Percentiles rank a stretch among this genome's conserved stretches.
phyloP scores from a whole-genome alignment of 768 basidiomycete species.

The Hydnomerulius pinastri region DNA sequence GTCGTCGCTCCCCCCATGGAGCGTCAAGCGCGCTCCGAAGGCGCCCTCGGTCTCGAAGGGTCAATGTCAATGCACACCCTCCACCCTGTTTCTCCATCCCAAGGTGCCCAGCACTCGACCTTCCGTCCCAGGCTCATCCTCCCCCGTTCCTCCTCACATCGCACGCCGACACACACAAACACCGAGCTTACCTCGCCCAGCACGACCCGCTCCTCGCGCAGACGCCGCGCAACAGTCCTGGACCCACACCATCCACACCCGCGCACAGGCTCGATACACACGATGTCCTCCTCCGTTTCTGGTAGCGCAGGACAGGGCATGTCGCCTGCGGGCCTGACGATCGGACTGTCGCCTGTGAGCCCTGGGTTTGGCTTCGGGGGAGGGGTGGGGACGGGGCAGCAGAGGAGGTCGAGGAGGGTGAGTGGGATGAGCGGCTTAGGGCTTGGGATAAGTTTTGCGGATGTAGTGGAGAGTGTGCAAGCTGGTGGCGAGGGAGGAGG shows the following conservation, averaged over 20 bases:
- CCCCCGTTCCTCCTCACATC: background rate
- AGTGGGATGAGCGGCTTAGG: constrained; percentile 34
- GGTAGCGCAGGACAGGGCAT: constrained; percentile 1
- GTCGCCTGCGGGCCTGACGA: constrained; percentile 56
- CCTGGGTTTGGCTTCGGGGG: constrained; percentile 68
- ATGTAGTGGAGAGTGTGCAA: constrained; percentile 26
- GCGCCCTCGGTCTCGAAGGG: background rate
- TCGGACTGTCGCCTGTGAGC: constrained; percentile 73
- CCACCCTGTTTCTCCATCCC: background rate
- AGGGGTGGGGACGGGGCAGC: background rate
- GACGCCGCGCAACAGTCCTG: background rate
- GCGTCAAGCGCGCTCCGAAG: constrained; percentile 9
- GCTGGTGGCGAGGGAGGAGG: constrained; percentile 11
- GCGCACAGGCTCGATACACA: background rate
- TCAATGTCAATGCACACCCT: constrained; percentile 9
- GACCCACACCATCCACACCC: background rate
- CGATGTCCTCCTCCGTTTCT: constrained; percentile 1
- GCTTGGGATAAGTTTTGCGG: constrained; percentile 27
- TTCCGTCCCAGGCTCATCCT: background rate
- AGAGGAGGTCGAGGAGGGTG: constrained; percentile 30
- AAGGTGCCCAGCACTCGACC: background rate
- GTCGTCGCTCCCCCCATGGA: constrained; percentile 9
- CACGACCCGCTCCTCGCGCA: background rate
- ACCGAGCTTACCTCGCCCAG: background rate
- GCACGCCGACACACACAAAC: background rate